Evolutionary conservation across 495 filamentous ascomycete genomes (phyloP).

Genomic region (Penicillium parvum): DNA sequence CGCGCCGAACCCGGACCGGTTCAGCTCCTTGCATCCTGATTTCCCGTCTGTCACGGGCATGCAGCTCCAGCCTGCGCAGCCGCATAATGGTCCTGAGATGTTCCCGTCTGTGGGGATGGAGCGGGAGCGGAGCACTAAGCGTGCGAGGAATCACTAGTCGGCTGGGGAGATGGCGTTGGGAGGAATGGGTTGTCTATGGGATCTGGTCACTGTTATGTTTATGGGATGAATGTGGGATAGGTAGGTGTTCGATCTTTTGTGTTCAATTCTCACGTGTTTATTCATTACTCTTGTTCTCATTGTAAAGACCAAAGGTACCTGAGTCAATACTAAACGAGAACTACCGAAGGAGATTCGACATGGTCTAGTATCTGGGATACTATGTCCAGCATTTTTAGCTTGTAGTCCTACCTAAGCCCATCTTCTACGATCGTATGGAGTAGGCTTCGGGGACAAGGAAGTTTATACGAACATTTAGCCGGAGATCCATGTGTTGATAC

Average conservation of each 20-base stretch:
- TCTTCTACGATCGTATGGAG: too few species aligned
- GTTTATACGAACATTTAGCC: too few species aligned
- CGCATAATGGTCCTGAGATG: conserved; percentile 15
- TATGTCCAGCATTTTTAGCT: too few species aligned
- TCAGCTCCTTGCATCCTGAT: conserved; percentile 39
- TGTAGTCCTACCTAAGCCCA: too few species aligned
- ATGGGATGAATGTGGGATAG: background rate
- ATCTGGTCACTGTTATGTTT: background rate
- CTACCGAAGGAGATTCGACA: too few species aligned
- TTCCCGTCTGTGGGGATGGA: conserved; percentile 21
- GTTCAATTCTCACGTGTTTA: conserved; percentile 1
- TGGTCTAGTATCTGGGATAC: too few species aligned
- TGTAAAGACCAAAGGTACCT: background rate
- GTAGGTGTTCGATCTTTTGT: background rate
- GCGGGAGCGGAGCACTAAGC: conserved; percentile 28
- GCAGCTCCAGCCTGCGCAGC: conserved; percentile 28
- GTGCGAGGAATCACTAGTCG: conserved; percentile 21
- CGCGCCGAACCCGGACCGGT: conserved; percentile 32
- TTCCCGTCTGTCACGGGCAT: conserved; percentile 36
- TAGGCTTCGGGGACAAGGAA: too few species aligned
- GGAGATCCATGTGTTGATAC: too few species aligned
- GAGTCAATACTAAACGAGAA: too few species aligned
- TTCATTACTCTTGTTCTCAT: background rate
- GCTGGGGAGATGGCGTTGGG: background rate
- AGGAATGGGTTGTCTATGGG: background rate